phyloP scores from a whole-genome alignment of 441 rosid species.

The Populus hybrid region DNA sequence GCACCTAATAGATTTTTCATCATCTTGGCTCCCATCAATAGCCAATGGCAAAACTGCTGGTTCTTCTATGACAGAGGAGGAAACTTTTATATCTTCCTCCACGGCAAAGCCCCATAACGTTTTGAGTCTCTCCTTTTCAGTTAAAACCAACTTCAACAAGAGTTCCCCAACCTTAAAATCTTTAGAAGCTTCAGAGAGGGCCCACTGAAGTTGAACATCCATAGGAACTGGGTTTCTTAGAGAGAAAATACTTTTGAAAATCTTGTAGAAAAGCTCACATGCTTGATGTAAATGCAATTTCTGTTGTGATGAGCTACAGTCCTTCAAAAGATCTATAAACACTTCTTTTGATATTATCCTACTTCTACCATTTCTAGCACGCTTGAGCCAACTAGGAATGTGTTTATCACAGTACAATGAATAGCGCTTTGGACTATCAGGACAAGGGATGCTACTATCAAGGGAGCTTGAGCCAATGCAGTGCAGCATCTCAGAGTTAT shows the following conservation, averaged over 20 bases:
- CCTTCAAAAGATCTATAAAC: constrained; percentile 66
- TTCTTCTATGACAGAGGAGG: constrained; percentile 40
- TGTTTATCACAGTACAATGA: constrained; percentile 85
- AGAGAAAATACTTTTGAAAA: constrained; percentile 85
- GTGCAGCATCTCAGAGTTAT: constrained; percentile 32
- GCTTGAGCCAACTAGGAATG: constrained; percentile 99
- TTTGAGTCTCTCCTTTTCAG: constrained; percentile 75
- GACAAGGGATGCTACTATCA: constrained; percentile 47
- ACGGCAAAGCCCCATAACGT: constrained; percentile 70
- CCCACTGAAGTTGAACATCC: constrained; percentile 98
- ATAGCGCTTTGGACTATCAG: constrained; percentile 67
- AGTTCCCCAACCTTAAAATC: constrained; percentile 58
- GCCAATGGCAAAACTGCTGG: constrained; percentile 40
- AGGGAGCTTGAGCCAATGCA: constrained; percentile 65
- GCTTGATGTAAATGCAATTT: constrained; percentile 83
- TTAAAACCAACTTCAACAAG: constrained; percentile 65
- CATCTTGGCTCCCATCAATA: constrained; percentile 32
- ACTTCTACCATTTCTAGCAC: constrained; percentile 97
- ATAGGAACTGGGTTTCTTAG: constrained; percentile 88
- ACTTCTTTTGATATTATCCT: constrained; percentile 94
- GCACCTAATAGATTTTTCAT: constrained; percentile 49
- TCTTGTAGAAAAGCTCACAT: constrained; percentile 92
- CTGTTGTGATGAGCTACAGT: constrained; percentile 58
- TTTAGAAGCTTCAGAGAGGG: constrained; percentile 86
- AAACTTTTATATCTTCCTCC: constrained; percentile 37